Conservation (phyloP, 768 basidiomycete species). For the Lentinula edodes region DNA sequence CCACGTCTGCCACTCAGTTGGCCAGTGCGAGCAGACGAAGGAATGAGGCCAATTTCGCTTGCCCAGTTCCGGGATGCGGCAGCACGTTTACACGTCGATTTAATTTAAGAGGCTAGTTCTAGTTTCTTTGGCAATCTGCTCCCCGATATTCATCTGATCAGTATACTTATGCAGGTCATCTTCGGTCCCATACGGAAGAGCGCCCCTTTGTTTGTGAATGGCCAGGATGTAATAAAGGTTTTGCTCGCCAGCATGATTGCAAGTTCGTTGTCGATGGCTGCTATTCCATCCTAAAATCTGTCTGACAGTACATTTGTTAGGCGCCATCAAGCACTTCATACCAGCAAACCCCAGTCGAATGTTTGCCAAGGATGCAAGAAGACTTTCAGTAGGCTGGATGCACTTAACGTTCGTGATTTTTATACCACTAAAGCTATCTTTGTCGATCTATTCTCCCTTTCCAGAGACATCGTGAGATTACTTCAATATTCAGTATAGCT, state of each 20-base stretch:
- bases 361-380: conserved; percentile 90
- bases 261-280: conserved; percentile 52
- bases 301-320: conserved; percentile 27
- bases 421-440: conserved; percentile 11
- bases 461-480: conserved; percentile 71
- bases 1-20: conserved; percentile 88
- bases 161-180: conserved; percentile 54
- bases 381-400: conserved; percentile 91
- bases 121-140: conserved; percentile 11
- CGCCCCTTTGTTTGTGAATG: conserved; percentile 91
- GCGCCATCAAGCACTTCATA: conserved; percentile 88
- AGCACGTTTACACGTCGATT: conserved; percentile 96
- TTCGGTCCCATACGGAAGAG: conserved; percentile 94
- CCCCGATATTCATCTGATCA: not conserved
- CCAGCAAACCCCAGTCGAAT: conserved; percentile 77
- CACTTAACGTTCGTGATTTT: conserved; percentile 62
- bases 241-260: conserved; percentile 95
- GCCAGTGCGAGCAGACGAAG: conserved; percentile 86
- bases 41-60: conserved; percentile 89
- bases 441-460: conserved; percentile 12
- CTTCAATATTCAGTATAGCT: conserved; percentile 11
- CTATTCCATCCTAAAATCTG: conserved; percentile 3
- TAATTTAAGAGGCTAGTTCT: conserved; percentile 71
- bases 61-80: conserved; percentile 92
- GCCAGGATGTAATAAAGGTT: conserved; percentile 92